A percentile compares a stretch with the other conserved stretches of the same genome.
These are phyloP conservation scores for Podila horticola DNA, from an alignment of 192 early-diverging fungal species.

Conservation along the genomic window DNA sequence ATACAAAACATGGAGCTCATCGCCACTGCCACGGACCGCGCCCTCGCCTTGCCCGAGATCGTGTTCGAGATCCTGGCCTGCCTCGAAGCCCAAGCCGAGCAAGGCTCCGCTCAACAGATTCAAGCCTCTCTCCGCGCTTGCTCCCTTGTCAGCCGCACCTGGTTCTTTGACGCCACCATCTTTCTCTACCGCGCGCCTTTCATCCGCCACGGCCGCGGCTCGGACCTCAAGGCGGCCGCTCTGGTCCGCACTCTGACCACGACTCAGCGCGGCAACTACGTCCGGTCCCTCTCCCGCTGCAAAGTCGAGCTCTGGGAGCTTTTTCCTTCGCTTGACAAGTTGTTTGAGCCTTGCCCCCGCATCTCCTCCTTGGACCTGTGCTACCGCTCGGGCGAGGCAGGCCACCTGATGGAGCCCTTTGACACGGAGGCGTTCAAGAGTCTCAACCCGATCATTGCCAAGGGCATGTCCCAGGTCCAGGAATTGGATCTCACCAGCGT, in stretches of 20 bases:
- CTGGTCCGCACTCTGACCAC: conserved; percentile 42
- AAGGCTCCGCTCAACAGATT: conserved; percentile 23
- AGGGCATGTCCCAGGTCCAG: conserved; percentile 29
- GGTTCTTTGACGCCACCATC: conserved; percentile 50
- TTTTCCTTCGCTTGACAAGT: conserved; percentile 27
- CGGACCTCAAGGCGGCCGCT: conserved; percentile 29
- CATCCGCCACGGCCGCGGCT: conserved; percentile 41
- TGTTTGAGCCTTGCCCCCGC: conserved; percentile 36
- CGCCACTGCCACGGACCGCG: conserved; percentile 28
- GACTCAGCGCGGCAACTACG: conserved; percentile 38
- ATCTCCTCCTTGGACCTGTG: conserved; percentile 37
- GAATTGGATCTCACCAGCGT: conserved; percentile 46
- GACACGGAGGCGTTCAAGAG: conserved; percentile 38
- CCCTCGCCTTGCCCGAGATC: conserved; percentile 46
- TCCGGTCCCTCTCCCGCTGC: conserved; percentile 47
- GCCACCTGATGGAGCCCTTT: conserved; percentile 46
- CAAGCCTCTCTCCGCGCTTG: conserved; percentile 49
- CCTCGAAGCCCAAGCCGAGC: conserved; percentile 44
- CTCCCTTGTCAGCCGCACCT: conserved; percentile 42
- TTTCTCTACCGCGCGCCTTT: conserved; percentile 45
- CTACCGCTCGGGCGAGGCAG: conserved; percentile 40
- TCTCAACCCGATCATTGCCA: conserved; percentile 19
- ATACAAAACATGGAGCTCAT: no score
- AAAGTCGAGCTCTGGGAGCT: conserved; percentile 52
- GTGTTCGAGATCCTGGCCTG: conserved; percentile 50